phyloP scores from a whole-genome alignment of 805 yeast genomes.

The Yarrowia sp. region DNA sequence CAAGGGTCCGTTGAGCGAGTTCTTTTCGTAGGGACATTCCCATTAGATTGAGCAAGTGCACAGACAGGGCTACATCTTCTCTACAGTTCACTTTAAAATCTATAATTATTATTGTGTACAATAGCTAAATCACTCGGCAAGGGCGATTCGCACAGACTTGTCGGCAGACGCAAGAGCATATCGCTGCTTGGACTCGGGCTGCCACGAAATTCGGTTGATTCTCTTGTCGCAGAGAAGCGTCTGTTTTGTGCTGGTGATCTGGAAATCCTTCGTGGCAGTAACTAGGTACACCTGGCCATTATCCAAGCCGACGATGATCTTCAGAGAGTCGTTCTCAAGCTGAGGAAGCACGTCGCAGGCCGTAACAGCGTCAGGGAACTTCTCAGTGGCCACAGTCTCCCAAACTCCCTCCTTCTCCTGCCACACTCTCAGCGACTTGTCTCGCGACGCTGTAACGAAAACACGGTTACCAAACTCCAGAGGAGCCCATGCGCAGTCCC shows the following conservation, averaged over 20 bases:
- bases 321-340: constrained; percentile 31
- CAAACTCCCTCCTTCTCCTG: constrained; percentile 40
- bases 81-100: not conserved
- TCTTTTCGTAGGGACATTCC: not conserved
- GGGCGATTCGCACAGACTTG: not conserved
- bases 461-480: constrained; percentile 31
- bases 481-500: constrained; percentile 93
- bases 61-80: too few relatives aligned
- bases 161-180: constrained; percentile 17
- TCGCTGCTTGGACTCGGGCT: constrained; percentile 34
- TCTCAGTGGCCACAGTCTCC: constrained; percentile 43
- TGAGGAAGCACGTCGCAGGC: constrained; percentile 52
- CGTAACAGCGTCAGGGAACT: constrained; percentile 59
- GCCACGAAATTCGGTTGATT: constrained; percentile 62
- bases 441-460: constrained; percentile 88
- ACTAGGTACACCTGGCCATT: constrained; percentile 57
- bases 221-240: constrained; percentile 57
- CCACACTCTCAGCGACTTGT: constrained; percentile 78
- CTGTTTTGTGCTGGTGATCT: constrained; percentile 39
- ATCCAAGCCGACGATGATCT: constrained; percentile 67
- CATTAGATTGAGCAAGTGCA: too few relatives aligned
- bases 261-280: constrained; percentile 37
- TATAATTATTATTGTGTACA: not conserved
- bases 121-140: not conserved
- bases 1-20: not conserved